Evolutionary conservation across 306 rosid species (phyloP).

Genomic region (Nissolia schottii): DNA sequence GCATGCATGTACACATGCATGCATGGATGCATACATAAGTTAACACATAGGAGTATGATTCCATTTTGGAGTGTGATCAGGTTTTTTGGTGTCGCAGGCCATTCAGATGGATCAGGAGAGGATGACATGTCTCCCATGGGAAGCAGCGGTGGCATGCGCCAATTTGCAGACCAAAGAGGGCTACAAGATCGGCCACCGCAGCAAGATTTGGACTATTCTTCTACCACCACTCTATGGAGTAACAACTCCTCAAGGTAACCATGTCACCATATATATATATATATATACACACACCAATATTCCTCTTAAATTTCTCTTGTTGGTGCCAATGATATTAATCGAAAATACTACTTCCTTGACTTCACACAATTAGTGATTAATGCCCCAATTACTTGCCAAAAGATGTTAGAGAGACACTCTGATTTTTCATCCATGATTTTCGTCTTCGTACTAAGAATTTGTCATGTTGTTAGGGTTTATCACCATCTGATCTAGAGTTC

Average conservation of each 20-base stretch:
- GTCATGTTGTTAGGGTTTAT: too few species aligned
- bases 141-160: constrained; percentile 29
- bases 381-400: too few species aligned
- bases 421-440: too few species aligned
- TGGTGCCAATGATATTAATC: too few species aligned
- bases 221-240: constrained; percentile 58
- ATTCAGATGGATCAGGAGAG: constrained; percentile 89
- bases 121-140: constrained; percentile 63
- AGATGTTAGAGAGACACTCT: too few species aligned
- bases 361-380: too few species aligned
- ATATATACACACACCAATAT: too few species aligned
- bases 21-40: background rate
- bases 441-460: too few species aligned
- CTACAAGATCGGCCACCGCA: constrained; percentile 42
- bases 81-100: constrained; percentile 41
- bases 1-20: constrained; percentile 3
- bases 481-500: too few species aligned
- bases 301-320: background rate
- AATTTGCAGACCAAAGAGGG: constrained; percentile 52
- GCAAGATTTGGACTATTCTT: constrained; percentile 53
- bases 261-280: too few species aligned
- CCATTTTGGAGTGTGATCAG: background rate
- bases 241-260: constrained; percentile 96
- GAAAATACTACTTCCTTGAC: too few species aligned
- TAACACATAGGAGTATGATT: background rate